Evolutionary conservation across 176 grass and related monocot species (phyloP).

Genomic region (Elaeis guineensis): DNA sequence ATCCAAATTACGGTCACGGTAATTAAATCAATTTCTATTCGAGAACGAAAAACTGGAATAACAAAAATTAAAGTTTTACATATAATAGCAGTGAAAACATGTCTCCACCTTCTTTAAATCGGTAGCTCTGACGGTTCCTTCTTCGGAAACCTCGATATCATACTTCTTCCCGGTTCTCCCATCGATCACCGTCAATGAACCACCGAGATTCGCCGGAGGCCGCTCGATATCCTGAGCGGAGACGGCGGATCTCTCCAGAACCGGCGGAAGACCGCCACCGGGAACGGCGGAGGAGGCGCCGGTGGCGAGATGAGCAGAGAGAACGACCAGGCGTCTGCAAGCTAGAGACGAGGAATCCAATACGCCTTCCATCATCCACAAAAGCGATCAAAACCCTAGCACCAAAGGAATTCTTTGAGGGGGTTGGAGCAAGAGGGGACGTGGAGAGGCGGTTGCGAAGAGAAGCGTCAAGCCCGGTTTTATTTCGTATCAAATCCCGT

Average conservation of each 20-base stretch:
- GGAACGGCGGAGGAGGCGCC: neutral
- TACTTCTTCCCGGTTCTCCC: conserved; percentile 57
- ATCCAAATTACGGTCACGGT: no score
- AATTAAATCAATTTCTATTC: no score
- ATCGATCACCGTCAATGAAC: conserved; percentile 51
- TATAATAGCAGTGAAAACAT: no score
- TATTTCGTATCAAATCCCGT: no score
- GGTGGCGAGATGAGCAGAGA: conserved; percentile 40
- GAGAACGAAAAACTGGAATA: no score
- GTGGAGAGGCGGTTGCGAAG: neutral
- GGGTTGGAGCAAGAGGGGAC: neutral
- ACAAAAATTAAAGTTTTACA: no score
- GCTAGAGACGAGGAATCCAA: conserved; percentile 12
- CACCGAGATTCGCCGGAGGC: conserved; percentile 29
- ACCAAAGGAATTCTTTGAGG: neutral
- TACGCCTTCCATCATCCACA: neutral
- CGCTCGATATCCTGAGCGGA: conserved; percentile 10
- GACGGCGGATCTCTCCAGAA: conserved; percentile 46
- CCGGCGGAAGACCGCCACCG: neutral
- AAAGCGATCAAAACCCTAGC: neutral
- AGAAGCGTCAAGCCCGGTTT: no score
- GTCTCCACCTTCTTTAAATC: conserved; percentile 70
- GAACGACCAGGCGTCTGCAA: conserved; percentile 38
- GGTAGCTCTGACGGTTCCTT: conserved; percentile 69
- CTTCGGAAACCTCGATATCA: conserved; percentile 59